These are phyloP conservation scores for Pelargonium citronellum DNA, from an alignment of 441 rosid genomes.

Conservation along the genomic window DNA sequence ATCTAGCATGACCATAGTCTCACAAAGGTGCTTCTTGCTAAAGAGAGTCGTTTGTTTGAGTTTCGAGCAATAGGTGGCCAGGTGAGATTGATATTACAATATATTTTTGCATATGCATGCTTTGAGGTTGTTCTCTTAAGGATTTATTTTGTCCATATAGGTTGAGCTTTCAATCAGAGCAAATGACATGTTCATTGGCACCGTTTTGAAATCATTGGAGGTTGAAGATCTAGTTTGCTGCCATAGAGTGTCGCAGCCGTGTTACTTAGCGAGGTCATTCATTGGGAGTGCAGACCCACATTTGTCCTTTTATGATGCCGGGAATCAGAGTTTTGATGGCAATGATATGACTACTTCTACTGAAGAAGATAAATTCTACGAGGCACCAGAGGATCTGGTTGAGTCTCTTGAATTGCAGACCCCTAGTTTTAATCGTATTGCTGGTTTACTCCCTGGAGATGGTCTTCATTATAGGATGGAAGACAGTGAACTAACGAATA, in stretches of 20 bases:
- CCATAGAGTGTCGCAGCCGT: conserved; percentile 40
- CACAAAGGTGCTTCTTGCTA: conserved; percentile 68
- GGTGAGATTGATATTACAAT: conserved; percentile 37
- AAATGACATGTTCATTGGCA: conserved; percentile 82
- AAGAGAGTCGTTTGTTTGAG: conserved; percentile 68
- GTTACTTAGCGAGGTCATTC: conserved; percentile 90
- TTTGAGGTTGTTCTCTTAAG: conserved; percentile 17
- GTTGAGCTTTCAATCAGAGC: conserved; percentile 79
- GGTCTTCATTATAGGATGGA: conserved; percentile 32
- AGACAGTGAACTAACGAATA: conserved; percentile 38
- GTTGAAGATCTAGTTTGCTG: conserved; percentile 82
- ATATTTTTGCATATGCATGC: conserved; percentile 18
- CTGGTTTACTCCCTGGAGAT: conserved; percentile 73
- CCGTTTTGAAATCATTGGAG: conserved; percentile 85
- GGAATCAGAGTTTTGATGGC: conserved; percentile 31
- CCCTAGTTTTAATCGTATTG: conserved; percentile 64
- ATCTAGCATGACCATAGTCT: conserved; percentile 57
- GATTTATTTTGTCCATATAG: conserved; percentile 34
- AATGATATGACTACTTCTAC: conserved; percentile 33
- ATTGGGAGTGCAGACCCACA: conserved; percentile 37
- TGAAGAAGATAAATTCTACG: conserved; percentile 87
- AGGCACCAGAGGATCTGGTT: conserved; percentile 79
- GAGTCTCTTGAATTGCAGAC: conserved; percentile 46
- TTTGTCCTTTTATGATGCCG: conserved; percentile 26
- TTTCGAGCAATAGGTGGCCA: conserved; percentile 96